These are phyloP conservation scores for Sphagnum fallax DNA, from an alignment of 228 moss, liverwort and hornwort genomes.

Conservation along the genomic window DNA sequence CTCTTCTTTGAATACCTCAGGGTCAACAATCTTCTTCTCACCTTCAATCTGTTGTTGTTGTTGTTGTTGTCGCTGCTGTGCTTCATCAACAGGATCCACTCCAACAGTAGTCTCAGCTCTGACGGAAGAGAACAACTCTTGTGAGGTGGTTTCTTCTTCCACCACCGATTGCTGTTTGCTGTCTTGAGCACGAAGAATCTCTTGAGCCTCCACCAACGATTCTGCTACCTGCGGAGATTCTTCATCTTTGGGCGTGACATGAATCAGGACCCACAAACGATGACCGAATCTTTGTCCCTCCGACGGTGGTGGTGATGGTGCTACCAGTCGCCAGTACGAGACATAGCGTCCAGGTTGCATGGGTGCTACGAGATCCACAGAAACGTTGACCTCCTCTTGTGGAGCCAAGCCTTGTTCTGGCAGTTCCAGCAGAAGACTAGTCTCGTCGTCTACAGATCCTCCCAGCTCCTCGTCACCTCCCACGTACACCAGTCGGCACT, in stretches of 20 bases:
- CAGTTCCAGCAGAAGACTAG: slow-evolving; percentile 7
- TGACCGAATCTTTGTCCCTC: slow-evolving; percentile 72
- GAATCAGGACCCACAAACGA: slow-evolving; percentile 78
- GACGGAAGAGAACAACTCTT: too few species aligned
- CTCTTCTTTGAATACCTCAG: too few species aligned
- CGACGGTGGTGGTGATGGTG: slow-evolving; percentile 40
- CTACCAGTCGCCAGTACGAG: slow-evolving; percentile 71
- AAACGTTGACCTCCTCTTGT: slow-evolving; percentile 54
- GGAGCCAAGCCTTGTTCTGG: slow-evolving; percentile 51
- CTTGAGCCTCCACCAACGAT: slow-evolving; percentile 20
- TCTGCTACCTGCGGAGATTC: slow-evolving; percentile 49
- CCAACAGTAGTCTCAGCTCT: not conserved
- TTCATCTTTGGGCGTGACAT: slow-evolving; percentile 56
- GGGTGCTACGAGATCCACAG: slow-evolving; percentile 64
- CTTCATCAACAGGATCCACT: too few species aligned
- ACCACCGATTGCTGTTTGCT: too few species aligned
- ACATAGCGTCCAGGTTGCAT: slow-evolving; percentile 78
- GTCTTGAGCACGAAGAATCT: not conserved
- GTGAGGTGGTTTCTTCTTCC: not conserved
- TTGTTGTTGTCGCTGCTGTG: too few species aligned
- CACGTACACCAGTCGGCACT: slow-evolving; percentile 60
- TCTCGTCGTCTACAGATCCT: slow-evolving; percentile 21
- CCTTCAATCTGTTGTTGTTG: too few species aligned
- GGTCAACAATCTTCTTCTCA: too few species aligned
- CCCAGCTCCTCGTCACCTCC: slow-evolving; percentile 66